phyloP scores from a whole-genome alignment of 129 eudicot species.

The Erigeron canadensis region DNA sequence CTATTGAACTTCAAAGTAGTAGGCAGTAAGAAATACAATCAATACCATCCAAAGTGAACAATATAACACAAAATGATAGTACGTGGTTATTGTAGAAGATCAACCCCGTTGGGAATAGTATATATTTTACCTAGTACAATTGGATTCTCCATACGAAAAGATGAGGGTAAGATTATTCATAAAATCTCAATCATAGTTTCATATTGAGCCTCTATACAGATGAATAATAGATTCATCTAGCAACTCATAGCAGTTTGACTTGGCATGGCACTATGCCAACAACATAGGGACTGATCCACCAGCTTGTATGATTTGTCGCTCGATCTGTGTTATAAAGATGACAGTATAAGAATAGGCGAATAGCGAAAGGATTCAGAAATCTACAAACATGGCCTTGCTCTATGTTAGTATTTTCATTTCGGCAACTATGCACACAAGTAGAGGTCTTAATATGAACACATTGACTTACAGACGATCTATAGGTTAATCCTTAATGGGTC shows the following conservation, averaged over 20 bases:
- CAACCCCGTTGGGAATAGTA: background rate
- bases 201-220: slow-evolving; percentile 17
- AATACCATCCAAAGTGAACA: background rate
- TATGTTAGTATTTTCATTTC: background rate
- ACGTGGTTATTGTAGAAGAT: background rate
- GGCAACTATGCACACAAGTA: background rate
- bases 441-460: background rate
- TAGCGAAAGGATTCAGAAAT: background rate
- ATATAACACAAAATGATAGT: background rate
- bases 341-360: too few species aligned
- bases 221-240: slow-evolving; percentile 5
- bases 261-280: slow-evolving; percentile 31
- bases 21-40: too few species aligned
- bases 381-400: background rate
- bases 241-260: background rate
- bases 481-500: background rate
- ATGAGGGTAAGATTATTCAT: slow-evolving; percentile 10
- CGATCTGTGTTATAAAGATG: slow-evolving; percentile 44
- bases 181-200: slow-evolving; percentile 10
- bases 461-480: background rate
- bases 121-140: background rate
- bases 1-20: too few species aligned
- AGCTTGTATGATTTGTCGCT: slow-evolving; percentile 63
- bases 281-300: slow-evolving; percentile 65
- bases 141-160: background rate